Evolutionary conservation across 805 yeast genomes (phyloP).

Genomic region (Candida palmyrensis): DNA sequence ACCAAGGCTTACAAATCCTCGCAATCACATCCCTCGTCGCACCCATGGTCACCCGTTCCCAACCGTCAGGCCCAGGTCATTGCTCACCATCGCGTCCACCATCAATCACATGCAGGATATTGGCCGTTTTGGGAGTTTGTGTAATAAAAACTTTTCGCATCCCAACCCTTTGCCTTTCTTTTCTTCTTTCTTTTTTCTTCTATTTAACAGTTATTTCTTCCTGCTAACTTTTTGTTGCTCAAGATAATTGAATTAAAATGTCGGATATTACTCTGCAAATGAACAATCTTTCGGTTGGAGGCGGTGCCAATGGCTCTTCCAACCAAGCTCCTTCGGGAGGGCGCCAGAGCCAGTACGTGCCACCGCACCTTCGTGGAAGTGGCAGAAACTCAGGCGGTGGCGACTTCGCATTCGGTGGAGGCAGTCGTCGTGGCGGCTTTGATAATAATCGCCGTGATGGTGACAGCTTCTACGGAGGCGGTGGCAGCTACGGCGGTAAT

Average conservation of each 20-base stretch:
- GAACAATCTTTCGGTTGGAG: constrained; percentile 47
- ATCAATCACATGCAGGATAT: too few relatives aligned
- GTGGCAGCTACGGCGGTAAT: constrained; percentile 20
- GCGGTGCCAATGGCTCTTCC: constrained; percentile 1
- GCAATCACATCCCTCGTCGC: too few relatives aligned
- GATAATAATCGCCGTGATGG: constrained; percentile 20
- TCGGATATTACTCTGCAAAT: constrained; percentile 54
- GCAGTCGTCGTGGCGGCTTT: constrained; percentile 17
- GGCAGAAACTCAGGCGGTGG: constrained; percentile 13
- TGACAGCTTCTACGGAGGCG: too few relatives aligned
- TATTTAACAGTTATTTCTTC: constrained; percentile 3
- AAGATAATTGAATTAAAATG: constrained; percentile 33
- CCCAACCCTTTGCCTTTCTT: constrained; percentile 2
- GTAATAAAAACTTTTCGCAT: constrained; percentile 2
- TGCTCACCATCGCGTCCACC: too few relatives aligned
- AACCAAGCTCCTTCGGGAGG: constrained; percentile 9
- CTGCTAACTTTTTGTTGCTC: not conserved
- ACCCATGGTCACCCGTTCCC: too few relatives aligned
- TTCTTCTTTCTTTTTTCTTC: constrained; percentile 1
- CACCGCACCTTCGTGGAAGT: constrained; percentile 47
- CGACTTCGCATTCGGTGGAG: constrained; percentile 10
- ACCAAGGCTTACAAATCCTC: too few relatives aligned
- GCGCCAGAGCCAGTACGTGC: constrained; percentile 38
- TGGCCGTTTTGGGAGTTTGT: constrained; percentile 2
- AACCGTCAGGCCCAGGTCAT: too few relatives aligned